Evolutionary conservation across 129 eudicot species (phyloP).

Genomic region (Kitagawia praeruptora): DNA sequence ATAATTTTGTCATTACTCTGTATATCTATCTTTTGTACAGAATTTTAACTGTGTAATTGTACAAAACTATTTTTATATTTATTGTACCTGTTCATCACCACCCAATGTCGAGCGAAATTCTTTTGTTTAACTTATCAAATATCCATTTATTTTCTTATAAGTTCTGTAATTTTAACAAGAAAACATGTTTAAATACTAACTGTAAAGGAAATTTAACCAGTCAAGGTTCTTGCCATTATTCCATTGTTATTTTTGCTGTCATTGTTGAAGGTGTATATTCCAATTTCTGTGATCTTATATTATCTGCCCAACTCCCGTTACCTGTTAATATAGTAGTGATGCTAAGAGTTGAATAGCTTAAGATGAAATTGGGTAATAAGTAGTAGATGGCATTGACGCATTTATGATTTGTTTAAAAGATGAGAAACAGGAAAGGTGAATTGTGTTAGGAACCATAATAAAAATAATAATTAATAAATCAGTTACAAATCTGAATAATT

Average conservation of each 20-base stretch:
- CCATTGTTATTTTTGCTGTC: background rate
- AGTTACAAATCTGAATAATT: no score
- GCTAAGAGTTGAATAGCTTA: background rate
- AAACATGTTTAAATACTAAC: background rate
- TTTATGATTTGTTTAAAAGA: no score
- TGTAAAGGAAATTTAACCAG: background rate
- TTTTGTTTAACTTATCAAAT: background rate
- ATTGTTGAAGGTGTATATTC: background rate
- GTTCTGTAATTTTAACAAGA: background rate
- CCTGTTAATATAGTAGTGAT: background rate
- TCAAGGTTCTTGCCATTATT: background rate
- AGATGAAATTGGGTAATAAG: background rate
- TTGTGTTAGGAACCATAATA: no score
- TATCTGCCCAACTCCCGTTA: background rate
- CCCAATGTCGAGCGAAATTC: background rate
- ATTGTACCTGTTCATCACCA: background rate
- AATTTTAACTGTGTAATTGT: background rate
- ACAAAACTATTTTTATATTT: background rate
- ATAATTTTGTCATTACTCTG: background rate
- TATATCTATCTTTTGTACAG: background rate
- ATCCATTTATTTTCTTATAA: background rate
- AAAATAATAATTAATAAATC: no score
- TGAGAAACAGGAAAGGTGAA: background rate
- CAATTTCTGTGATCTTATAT: background rate
- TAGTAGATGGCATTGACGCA: background rate